phyloP scores from a whole-genome alignment of 163 green algal species.

The Scenedesmus sp. region DNA sequence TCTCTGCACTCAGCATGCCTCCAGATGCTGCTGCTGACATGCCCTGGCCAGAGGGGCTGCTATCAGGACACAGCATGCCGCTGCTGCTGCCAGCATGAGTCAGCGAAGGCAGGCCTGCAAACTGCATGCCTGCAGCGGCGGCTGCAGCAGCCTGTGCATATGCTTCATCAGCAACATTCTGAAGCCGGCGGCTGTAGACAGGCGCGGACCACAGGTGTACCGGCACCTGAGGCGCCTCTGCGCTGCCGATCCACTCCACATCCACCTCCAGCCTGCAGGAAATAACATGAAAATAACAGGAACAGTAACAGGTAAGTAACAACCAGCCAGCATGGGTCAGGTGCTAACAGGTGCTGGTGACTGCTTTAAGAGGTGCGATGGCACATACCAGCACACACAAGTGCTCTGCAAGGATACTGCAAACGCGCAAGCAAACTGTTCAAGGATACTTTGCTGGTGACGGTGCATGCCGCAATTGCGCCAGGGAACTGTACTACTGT shows the following conservation, averaged over 20 bases:
- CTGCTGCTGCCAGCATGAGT: slow-evolving; percentile 15
- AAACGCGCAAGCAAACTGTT: too few relatives aligned
- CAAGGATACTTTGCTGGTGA: too few relatives aligned
- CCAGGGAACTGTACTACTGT: too few relatives aligned
- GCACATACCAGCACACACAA: too few relatives aligned
- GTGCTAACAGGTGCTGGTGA: not conserved
- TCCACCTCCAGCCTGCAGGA: slow-evolving; percentile 41
- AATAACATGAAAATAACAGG: not conserved
- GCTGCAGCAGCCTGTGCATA: slow-evolving; percentile 12
- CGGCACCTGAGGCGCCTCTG: slow-evolving; percentile 14
- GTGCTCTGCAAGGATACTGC: too few relatives aligned
- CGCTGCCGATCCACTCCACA: not conserved
- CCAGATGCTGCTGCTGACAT: not conserved
- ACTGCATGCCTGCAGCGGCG: not conserved
- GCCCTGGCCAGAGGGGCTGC: slow-evolving; percentile 7
- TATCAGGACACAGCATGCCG: not conserved
- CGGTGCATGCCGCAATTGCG: too few relatives aligned
- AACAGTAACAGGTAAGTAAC: too few relatives aligned
- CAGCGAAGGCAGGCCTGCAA: not conserved
- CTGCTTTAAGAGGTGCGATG: not conserved
- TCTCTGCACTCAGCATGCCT: not conserved
- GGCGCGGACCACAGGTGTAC: slow-evolving; percentile 37
- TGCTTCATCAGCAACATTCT: slow-evolving; percentile 1
- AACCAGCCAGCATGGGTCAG: not conserved
- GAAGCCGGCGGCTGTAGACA: slow-evolving; percentile 41